A percentile compares a stretch with the other conserved stretches of the same genome.
Evolutionary conservation across 2,329 filamentous ascomycete genomes (phyloP).

Genomic region (Fusarium camptoceras): DNA sequence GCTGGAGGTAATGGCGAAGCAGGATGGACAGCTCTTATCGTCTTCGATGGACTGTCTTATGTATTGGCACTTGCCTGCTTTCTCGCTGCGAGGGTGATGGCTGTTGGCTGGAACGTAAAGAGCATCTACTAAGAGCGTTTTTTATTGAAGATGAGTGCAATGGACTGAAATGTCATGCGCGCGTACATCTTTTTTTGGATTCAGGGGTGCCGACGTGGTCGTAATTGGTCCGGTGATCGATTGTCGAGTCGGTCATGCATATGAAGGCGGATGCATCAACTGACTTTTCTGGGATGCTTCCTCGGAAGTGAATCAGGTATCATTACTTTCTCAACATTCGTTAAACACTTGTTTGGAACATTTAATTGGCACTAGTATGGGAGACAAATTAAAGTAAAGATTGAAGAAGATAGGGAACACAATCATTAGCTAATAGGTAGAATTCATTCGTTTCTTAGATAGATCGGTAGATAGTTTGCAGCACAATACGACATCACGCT

Average conservation of each 20-base stretch:
- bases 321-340: not conserved
- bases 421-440: not conserved
- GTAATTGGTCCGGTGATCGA: constrained; percentile 25
- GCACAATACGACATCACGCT: not conserved
- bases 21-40: constrained; percentile 54
- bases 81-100: constrained; percentile 34
- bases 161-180: constrained; percentile 28
- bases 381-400: not conserved
- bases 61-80: constrained; percentile 36
- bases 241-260: constrained; percentile 12
- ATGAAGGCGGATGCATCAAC: constrained; percentile 17
- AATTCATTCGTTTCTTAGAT: not conserved
- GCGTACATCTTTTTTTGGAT: not conserved
- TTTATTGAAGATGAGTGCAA: not conserved
- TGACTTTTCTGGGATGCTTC: constrained; percentile 10
- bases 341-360: not conserved
- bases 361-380: not conserved
- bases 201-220: not conserved
- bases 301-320: constrained; percentile 10
- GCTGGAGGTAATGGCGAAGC: constrained; percentile 41
- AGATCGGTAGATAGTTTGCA: not conserved
- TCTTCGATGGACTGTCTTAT: constrained; percentile 52
- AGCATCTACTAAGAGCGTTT: constrained; percentile 24
- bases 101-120: constrained; percentile 36
- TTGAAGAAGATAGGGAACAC: not conserved